Evolutionary conservation across 106 monocot genomes (phyloP).

Genomic region (Cymbidium sinense): DNA sequence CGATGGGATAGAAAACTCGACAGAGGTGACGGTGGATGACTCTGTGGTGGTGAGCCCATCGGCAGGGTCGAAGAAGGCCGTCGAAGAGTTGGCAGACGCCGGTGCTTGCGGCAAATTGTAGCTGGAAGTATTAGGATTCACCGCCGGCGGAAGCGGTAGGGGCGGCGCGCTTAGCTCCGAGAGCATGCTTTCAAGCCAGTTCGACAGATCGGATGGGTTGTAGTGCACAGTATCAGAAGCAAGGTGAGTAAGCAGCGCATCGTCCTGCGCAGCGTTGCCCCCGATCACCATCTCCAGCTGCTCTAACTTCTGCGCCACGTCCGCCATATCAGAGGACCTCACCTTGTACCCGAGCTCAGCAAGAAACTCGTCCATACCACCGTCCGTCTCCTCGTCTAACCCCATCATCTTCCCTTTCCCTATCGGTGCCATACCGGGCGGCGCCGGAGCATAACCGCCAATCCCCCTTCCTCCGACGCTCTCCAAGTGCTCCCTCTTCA

Average conservation of each 20-base stretch:
- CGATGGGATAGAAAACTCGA: neutral
- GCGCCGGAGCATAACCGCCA: neutral
- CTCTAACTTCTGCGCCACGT: slow-evolving; percentile 85
- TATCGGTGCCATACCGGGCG: neutral
- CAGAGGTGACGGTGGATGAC: neutral
- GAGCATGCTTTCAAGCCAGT: slow-evolving; percentile 75
- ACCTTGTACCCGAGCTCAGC: slow-evolving; percentile 81
- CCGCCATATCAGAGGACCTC: slow-evolving; percentile 75
- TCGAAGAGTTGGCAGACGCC: neutral
- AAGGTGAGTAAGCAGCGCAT: slow-evolving; percentile 33
- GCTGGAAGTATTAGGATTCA: neutral
- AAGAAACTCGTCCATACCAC: slow-evolving; percentile 55
- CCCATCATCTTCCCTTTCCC: slow-evolving; percentile 12
- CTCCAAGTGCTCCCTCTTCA: slow-evolving; percentile 36
- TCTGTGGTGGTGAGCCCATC: neutral
- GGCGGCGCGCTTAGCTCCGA: slow-evolving; percentile 63
- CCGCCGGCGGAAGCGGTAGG: slow-evolving; percentile 8
- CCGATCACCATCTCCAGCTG: slow-evolving; percentile 88
- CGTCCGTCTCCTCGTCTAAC: slow-evolving; percentile 27
- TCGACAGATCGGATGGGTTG: slow-evolving; percentile 72
- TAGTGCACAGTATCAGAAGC: slow-evolving; percentile 63
- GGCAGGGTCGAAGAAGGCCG: slow-evolving; percentile 1
- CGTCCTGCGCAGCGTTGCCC: slow-evolving; percentile 25
- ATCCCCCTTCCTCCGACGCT: neutral
- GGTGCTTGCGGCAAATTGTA: neutral